Percentiles rank a stretch among this genome's conserved stretches.
phyloP scores from a whole-genome alignment of 305 asterid species.

The Ajuga reptans region DNA sequence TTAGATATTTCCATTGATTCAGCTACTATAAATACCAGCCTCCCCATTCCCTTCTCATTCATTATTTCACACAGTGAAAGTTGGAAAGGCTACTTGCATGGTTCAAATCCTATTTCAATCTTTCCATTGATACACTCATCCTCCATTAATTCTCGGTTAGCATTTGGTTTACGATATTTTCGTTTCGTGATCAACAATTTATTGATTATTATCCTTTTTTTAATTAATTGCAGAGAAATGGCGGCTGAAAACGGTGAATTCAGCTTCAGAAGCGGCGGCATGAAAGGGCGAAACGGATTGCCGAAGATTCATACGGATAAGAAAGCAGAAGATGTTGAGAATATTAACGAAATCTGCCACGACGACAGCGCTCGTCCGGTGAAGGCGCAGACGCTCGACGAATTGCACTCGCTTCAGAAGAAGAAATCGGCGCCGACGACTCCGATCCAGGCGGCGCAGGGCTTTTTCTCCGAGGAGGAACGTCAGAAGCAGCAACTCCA shows the following conservation, averaged over 20 bases:
- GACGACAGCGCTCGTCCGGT: conserved; percentile 69
- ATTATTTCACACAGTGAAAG: neutral
- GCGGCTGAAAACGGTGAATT: conserved; percentile 47
- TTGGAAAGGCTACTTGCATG: conserved; percentile 6
- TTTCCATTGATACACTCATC: neutral
- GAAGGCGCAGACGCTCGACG: conserved; percentile 73
- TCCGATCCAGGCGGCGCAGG: conserved; percentile 44
- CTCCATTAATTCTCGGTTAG: neutral
- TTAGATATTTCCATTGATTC: neutral
- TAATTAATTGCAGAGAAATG: conserved; percentile 19
- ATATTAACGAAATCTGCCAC: conserved; percentile 45
- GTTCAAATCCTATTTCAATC: conserved; percentile 14
- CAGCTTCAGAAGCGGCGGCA: conserved; percentile 38
- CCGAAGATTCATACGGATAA: conserved; percentile 70
- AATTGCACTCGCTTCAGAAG: conserved; percentile 81
- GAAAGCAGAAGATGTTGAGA: conserved; percentile 28
- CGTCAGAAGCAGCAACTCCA: conserved; percentile 83
- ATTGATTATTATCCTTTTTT: neutral
- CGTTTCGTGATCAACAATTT: neutral
- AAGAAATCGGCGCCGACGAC: conserved; percentile 80
- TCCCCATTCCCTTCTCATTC: neutral
- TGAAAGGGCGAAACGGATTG: conserved; percentile 35
- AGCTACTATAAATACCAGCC: conserved; percentile 9
- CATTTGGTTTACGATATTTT: neutral
- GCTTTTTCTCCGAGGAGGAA: conserved; percentile 49